Evolutionary conservation across 2,329 filamentous ascomycete species (phyloP).

Genomic region (Dactylellina cionopaga): DNA sequence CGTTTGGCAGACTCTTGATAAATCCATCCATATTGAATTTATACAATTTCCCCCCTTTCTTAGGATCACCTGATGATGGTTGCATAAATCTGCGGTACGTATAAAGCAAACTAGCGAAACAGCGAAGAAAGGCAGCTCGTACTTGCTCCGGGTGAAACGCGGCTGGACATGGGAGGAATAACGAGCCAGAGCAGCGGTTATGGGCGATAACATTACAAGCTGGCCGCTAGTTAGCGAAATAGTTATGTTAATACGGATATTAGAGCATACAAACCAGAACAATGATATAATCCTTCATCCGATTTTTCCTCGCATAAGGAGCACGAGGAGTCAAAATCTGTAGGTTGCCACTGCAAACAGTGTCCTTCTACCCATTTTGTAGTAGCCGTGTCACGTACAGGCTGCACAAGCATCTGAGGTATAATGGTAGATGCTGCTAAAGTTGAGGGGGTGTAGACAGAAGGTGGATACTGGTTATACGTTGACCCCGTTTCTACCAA

Average conservation of each 20-base stretch:
- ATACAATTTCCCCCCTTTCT: constrained; percentile 71
- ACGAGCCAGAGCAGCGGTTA: constrained; percentile 68
- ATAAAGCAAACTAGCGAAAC: constrained; percentile 75
- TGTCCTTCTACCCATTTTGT: constrained; percentile 87
- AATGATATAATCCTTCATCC: constrained; percentile 78
- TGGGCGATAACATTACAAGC: constrained; percentile 67
- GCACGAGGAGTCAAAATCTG: constrained; percentile 72
- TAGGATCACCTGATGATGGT: constrained; percentile 70
- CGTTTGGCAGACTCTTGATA: constrained; percentile 71
- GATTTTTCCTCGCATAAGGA: constrained; percentile 80
- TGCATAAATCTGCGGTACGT: constrained; percentile 73
- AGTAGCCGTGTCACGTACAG: constrained; percentile 79
- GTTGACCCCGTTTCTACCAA: constrained; percentile 64
- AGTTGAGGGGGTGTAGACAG: constrained; percentile 85
- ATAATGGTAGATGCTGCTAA: constrained; percentile 85
- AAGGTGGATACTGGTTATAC: constrained; percentile 76
- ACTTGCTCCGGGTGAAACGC: constrained; percentile 75
- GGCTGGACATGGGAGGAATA: constrained; percentile 73
- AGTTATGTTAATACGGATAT: background rate
- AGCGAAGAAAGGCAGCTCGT: constrained; percentile 74
- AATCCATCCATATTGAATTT: constrained; percentile 75
- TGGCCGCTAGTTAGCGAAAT: constrained; percentile 22
- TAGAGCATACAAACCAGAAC: constrained; percentile 63
- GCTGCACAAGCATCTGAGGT: constrained; percentile 83
- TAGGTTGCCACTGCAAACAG: constrained; percentile 74